A percentile compares a stretch with the other conserved stretches of the same genome.
phyloP scores from a whole-genome alignment of 257 asterid genomes.

The Primulina tabacum region DNA sequence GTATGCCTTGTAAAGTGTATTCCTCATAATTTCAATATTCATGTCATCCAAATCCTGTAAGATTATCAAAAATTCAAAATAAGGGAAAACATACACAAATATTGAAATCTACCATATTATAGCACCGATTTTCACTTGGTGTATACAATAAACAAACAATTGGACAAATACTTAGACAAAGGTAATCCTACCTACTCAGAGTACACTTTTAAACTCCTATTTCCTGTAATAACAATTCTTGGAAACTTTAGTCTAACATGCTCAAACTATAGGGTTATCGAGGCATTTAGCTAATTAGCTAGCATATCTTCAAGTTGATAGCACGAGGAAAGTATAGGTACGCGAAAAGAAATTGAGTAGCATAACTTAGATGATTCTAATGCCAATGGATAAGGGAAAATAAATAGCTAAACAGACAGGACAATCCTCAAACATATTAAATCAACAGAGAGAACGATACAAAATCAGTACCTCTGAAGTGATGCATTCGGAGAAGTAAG shows the following conservation, averaged over 20 bases:
- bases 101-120: background rate
- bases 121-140: background rate
- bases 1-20: constrained; percentile 90
- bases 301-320: constrained; percentile 17
- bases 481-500: constrained; percentile 90
- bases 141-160: background rate
- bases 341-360: constrained; percentile 1
- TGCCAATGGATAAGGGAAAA: constrained; percentile 6
- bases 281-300: background rate
- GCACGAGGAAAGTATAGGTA: background rate
- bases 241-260: background rate
- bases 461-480: constrained; percentile 71
- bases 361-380: constrained; percentile 4
- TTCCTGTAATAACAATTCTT: background rate
- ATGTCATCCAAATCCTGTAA: constrained; percentile 89
- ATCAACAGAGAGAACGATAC: background rate
- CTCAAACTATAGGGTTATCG: background rate
- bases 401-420: constrained; percentile 2
- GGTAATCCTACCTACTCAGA: background rate
- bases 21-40: constrained; percentile 96
- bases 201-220: constrained; percentile 1
- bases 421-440: background rate
- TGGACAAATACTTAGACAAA: background rate
- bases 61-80: constrained; percentile 17
- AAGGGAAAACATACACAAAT: constrained; percentile 12